A percentile compares a stretch with the other conserved stretches of the same genome.
phyloP scores from a whole-genome alignment of 169 alveolate genomes.

The Plasmodium sp. region DNA sequence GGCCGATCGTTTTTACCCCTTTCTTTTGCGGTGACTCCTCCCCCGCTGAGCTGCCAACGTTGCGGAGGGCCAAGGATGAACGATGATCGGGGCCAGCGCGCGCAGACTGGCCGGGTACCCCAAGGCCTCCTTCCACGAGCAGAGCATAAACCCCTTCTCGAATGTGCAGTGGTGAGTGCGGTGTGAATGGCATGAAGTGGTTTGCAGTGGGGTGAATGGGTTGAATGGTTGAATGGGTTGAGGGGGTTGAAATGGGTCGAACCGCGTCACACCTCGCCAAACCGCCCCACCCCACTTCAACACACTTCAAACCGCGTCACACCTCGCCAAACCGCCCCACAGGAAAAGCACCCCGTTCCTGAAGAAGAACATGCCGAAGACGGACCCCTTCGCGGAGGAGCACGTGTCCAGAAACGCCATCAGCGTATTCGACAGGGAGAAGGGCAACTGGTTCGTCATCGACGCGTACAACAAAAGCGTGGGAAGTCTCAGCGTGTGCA shows the following conservation, averaged over 20 bases:
- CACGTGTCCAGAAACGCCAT: conserved; percentile 86
- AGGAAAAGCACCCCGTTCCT: conserved; percentile 89
- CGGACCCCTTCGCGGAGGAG: conserved; percentile 85
- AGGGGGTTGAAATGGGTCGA: no score
- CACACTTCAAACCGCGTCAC: neutral
- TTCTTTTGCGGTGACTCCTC: neutral
- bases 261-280: neutral
- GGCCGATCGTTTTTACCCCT: neutral
- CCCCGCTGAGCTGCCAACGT: neutral
- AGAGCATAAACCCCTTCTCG: conserved; percentile 87
- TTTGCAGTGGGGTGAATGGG: no score
- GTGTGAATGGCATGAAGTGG: no score
- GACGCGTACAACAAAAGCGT: conserved; percentile 88
- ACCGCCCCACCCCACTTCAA: neutral
- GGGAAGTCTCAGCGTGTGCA: conserved; percentile 83
- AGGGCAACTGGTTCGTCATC: conserved; percentile 89
- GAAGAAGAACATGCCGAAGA: conserved; percentile 89
- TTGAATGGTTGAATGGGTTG: no score
- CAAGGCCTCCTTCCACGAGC: conserved; percentile 86
- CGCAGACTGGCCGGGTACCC: conserved; percentile 77
- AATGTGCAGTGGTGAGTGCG: conserved; percentile 87
- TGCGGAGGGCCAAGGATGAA: conserved; percentile 15
- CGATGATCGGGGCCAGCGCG: conserved; percentile 37
- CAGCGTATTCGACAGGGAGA: conserved; percentile 85
- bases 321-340: neutral